Base-by-base conservation (phyloP, 495 filamentous ascomycete species). In the Lasiosphaeria ovina region DNA sequence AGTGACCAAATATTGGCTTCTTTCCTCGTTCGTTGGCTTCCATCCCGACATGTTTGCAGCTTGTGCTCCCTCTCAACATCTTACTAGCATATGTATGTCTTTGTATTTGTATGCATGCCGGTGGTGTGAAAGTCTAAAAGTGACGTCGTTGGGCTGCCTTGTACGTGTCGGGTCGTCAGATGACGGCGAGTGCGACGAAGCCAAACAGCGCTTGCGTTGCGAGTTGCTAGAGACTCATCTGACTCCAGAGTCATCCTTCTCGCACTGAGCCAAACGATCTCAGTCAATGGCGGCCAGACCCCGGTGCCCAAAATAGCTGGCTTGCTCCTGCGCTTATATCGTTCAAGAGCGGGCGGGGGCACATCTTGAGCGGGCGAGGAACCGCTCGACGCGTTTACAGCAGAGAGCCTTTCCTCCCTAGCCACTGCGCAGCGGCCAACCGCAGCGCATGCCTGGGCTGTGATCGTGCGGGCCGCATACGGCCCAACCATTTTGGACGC, bases 161-260 rank as follows among this genome's bases (percentile, higher is more conserved):
- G 52, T 35, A 24, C 52, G 52, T 35, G 56, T 58, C 54, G 36
- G 52, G 17, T 34, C 54, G 35, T 54, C 35, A 42, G 42, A 38
- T 35, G 48, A 17, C 48, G 3, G 48, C 14, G 38, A 8, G 9
- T 51, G 48, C 48, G 48, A 51, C 48, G 48, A 53, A 54, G 33
- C 14, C 51, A 54, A 36, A 51, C 47, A 34, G 44, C 50, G 10
- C 36, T 48, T 49, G 33, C 14, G 17, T 8, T 40, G 44, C 11
- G 47, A 7, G 51, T 36, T 53, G 51, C 51, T 10, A 53, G 17
- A 34, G 11, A 14, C 16, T 42, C 7, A 24, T 17, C 42, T 48
- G 16, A 10, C 40, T 33, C 54, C 65, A 64, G 57, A 60, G 63
- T 68, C 55, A 63, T 60, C 34, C 42, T 38, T 16, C 63, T 51